Evolutionary conservation across 805 yeast species (phyloP), one percentile per base, ranked within the genome.

Genomic region (Yamadazyma ubonensis): DNA sequence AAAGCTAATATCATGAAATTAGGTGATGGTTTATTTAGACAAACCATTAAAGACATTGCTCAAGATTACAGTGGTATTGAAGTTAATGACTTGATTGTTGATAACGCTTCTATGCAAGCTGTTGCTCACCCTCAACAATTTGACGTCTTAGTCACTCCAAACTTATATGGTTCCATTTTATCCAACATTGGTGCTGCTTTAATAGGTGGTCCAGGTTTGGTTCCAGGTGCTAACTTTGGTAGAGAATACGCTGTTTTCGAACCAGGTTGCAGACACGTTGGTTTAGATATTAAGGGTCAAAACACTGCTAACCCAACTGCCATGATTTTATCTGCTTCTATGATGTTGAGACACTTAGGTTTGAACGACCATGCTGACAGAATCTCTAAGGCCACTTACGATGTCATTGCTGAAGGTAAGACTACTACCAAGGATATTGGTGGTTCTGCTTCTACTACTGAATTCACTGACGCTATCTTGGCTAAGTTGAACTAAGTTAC

Each of bases 191-290:
- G 98, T 75, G 96, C 98, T 53, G 99, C 93, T 50, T 77, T 75
- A 58, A 84, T 93, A 52, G 98, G 98, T 68, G 96, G 97, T 56
- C 97, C 98, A 64, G 98, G 98, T 70, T 76, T 91, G 57, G 96
- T 91, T 41, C 97, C 99, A 55, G 98, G 98, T 71, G 96, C 95
- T 59, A 88, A 89, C 77, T 90, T 86, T 53, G 99, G 99, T 70
- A 84, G 96, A 70, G 97, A 91, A 58, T 83, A 84, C 67, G 98
- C 98, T 42, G 95, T 91, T 47, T 91, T 93, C 69, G 99, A 91
- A 77, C 98, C 99, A 58, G 99, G 98, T 72, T 90, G 97, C 74
- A 86, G 99, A 79, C 98, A 90, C 75, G 98, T 90, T 59, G 98
- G 98, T 70, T 77, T 91, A 57, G 97, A 91, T 70, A 86, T 93